These are phyloP conservation scores for Plantago major DNA, from an alignment of 257 asterid species.

Conservation along the genomic window DNA sequence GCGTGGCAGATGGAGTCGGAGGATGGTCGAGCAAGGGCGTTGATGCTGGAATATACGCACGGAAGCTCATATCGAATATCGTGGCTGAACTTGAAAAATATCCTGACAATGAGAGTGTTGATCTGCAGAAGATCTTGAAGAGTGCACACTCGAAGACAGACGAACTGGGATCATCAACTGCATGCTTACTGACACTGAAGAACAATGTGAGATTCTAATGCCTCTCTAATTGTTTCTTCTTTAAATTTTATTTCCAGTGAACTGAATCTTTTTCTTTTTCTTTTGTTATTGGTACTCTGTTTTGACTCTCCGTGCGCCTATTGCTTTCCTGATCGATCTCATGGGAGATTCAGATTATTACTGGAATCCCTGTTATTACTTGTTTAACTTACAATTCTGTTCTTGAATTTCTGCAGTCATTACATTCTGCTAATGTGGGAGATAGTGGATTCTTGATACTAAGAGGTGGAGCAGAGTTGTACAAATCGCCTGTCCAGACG, in stretches of 20 bases:
- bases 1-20: slow-evolving; percentile 11
- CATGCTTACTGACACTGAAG: not conserved
- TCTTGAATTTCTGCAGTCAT: slow-evolving; percentile 1
- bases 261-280: not conserved
- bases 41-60: slow-evolving; percentile 11
- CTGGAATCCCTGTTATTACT: not conserved
- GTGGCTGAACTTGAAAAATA: slow-evolving; percentile 4
- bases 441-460: slow-evolving; percentile 13
- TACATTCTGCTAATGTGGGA: slow-evolving; percentile 9
- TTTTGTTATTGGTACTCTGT: not conserved
- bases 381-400: not conserved
- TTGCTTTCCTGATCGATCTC: no score
- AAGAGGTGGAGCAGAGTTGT: slow-evolving; percentile 15
- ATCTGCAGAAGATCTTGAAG: not conserved
- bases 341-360: not conserved
- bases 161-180: slow-evolving; percentile 7
- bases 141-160: not conserved
- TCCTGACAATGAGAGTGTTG: slow-evolving; percentile 2
- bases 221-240: no score
- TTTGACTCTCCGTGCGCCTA: no score
- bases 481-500: slow-evolving; percentile 11
- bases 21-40: not conserved
- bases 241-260: not conserved
- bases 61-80: not conserved
- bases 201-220: slow-evolving; percentile 6